A percentile compares a stretch with the other conserved stretches of the same genome.
Conservation (phyloP, 2,329 filamentous ascomycete genomes). For the Trichoderma aggressivum region DNA sequence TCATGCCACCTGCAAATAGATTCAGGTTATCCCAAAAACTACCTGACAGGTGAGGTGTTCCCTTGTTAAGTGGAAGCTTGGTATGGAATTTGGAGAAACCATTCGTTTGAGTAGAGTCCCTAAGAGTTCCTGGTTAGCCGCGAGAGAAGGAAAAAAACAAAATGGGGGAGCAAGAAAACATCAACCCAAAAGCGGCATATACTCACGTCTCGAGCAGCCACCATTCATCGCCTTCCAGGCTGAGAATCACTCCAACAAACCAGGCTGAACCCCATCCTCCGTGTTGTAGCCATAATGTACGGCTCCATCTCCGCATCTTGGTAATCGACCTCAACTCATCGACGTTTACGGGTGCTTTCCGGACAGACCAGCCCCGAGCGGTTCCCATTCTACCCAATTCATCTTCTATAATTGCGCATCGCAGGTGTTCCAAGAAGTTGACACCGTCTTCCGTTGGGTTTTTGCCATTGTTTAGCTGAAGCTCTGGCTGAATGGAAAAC, state of each 20-base stretch:
- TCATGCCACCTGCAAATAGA: slow-evolving; percentile 48
- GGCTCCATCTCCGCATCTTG: slow-evolving; percentile 61
- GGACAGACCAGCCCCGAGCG: slow-evolving; percentile 61
- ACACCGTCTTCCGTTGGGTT: slow-evolving; percentile 58
- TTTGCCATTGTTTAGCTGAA: slow-evolving; percentile 58
- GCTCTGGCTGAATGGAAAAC: slow-evolving; percentile 56
- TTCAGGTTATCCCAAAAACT: slow-evolving; percentile 53
- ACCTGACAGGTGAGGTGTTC: slow-evolving; percentile 44
- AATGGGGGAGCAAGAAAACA: neutral
- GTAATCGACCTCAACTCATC: slow-evolving; percentile 59
- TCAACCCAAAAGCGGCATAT: neutral
- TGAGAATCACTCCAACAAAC: slow-evolving; percentile 68
- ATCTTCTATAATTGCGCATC: slow-evolving; percentile 59
- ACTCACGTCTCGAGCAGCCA: slow-evolving; percentile 66
- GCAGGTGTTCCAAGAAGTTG: slow-evolving; percentile 55
- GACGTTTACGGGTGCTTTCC: slow-evolving; percentile 46
- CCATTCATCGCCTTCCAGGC: slow-evolving; percentile 73
- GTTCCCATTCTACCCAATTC: slow-evolving; percentile 59
- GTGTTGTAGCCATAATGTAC: slow-evolving; percentile 66
- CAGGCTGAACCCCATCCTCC: slow-evolving; percentile 69
- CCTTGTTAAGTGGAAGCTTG: slow-evolving; percentile 43
- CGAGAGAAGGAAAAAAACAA: neutral
- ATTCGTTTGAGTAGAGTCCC: slow-evolving; percentile 27
- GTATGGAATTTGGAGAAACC: slow-evolving; percentile 34
- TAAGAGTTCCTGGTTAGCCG: slow-evolving; percentile 23